These are phyloP conservation scores for Scutellaria minor DNA, from an alignment of 257 asterid species.

Conservation along the genomic window DNA sequence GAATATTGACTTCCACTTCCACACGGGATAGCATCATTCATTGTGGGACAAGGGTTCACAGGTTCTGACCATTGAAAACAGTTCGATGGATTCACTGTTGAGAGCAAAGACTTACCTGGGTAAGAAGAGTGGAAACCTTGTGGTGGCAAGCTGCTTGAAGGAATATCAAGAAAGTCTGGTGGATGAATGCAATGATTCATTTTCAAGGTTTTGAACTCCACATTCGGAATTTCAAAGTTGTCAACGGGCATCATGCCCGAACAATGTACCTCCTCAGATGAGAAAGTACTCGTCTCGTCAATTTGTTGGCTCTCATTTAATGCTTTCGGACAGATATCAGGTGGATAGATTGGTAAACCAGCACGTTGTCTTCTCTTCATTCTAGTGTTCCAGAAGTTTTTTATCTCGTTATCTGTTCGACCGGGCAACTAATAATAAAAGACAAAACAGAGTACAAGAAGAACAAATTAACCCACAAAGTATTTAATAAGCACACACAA, in stretches of 20 bases:
- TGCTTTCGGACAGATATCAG: constrained; percentile 58
- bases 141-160: constrained; percentile 46
- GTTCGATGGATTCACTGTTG: constrained; percentile 57
- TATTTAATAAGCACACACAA: not conserved
- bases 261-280: constrained; percentile 51
- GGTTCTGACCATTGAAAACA: constrained; percentile 54
- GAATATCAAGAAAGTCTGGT: constrained; percentile 50
- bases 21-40: constrained; percentile 30
- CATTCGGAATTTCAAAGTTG: constrained; percentile 56
- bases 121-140: constrained; percentile 49
- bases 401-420: constrained; percentile 93
- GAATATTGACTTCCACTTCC: constrained; percentile 45
- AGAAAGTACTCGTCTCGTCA: constrained; percentile 44
- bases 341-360: constrained; percentile 77
- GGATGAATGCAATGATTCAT: constrained; percentile 48
- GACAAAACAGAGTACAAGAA: constrained; percentile 14
- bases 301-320: constrained; percentile 51
- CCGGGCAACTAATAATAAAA: constrained; percentile 75
- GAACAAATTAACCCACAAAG: constrained; percentile 21
- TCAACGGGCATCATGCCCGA: constrained; percentile 48
- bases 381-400: constrained; percentile 90
- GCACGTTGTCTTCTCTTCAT: constrained; percentile 80
- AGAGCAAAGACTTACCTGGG: constrained; percentile 37
- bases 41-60: constrained; percentile 38
- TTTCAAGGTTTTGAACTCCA: constrained; percentile 52